phyloP scores from a whole-genome alignment of 495 filamentous ascomycete species.

The Talaromyces adpressus region DNA sequence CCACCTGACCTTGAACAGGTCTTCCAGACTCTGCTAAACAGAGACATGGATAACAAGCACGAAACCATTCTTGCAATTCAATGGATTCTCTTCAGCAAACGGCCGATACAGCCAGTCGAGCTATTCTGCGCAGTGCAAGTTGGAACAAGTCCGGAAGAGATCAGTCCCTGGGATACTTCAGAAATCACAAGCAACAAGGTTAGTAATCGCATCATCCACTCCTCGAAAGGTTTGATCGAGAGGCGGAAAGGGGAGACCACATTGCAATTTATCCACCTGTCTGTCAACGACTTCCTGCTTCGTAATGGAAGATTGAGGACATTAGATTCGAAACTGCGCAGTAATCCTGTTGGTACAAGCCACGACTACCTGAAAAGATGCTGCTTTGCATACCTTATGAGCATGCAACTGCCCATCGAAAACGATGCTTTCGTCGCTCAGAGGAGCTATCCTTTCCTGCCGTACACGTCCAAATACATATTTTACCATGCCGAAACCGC shows the following conservation, averaged over 20 bases:
- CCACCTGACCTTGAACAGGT: too few relatives aligned
- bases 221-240: conserved; percentile 39
- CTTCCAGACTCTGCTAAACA: too few relatives aligned
- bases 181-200: neutral
- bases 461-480: conserved; percentile 36
- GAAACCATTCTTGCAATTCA: too few relatives aligned
- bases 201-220: conserved; percentile 19
- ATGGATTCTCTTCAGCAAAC: too few relatives aligned
- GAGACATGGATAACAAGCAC: too few relatives aligned
- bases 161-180: too few relatives aligned
- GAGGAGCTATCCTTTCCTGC: conserved; percentile 31
- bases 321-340: conserved; percentile 23
- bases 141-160: too few relatives aligned
- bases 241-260: conserved; percentile 16
- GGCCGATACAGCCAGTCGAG: too few relatives aligned
- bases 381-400: conserved; percentile 21
- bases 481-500: conserved; percentile 39
- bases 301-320: conserved; percentile 27
- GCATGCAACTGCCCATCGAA: neutral
- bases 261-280: conserved; percentile 45
- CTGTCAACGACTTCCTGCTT: conserved; percentile 35
- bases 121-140: too few relatives aligned
- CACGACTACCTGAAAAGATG: conserved; percentile 30
- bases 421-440: neutral
- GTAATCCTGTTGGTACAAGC: conserved; percentile 16